Evolutionary conservation across 148 eudicot species (phyloP).

Genomic region (Arctostaphylos glauca): DNA sequence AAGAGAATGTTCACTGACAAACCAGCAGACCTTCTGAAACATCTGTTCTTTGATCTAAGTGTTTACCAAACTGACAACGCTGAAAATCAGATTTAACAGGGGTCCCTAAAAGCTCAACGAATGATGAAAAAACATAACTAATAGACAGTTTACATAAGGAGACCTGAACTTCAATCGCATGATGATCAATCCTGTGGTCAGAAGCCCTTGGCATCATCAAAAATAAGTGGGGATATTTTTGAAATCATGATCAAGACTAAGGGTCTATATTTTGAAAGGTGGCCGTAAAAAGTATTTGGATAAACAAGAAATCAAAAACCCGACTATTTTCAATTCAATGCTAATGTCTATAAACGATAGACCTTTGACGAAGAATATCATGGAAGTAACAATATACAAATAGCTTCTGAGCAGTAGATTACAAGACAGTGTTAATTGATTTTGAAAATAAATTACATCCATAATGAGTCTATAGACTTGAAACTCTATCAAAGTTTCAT

Average conservation of each 20-base stretch:
- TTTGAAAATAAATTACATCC: not conserved
- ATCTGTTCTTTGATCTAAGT: not conserved
- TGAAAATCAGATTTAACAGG: not conserved
- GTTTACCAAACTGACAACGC: not conserved
- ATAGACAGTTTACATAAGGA: not conserved
- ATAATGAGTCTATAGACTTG: not conserved
- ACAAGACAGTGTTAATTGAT: not conserved
- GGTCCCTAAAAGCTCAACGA: not conserved
- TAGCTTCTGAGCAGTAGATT: not conserved
- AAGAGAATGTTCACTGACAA: not conserved
- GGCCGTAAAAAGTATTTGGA: not conserved
- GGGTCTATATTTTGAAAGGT: not conserved
- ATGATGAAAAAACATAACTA: not conserved
- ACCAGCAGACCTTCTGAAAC: constrained; percentile 1
- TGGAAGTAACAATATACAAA: not conserved
- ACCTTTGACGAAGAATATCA: not conserved
- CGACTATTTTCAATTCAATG: not conserved
- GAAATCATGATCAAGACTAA: not conserved
- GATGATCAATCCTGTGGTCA: not conserved
- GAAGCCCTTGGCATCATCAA: not conserved
- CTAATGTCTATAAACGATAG: not conserved
- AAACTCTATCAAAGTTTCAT: not conserved
- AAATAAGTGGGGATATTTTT: not conserved
- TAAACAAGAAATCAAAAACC: not conserved
- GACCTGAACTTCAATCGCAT: not conserved